Conservation (phyloP, 345 rosid genomes). For the Eucalyptus sp. region DNA sequence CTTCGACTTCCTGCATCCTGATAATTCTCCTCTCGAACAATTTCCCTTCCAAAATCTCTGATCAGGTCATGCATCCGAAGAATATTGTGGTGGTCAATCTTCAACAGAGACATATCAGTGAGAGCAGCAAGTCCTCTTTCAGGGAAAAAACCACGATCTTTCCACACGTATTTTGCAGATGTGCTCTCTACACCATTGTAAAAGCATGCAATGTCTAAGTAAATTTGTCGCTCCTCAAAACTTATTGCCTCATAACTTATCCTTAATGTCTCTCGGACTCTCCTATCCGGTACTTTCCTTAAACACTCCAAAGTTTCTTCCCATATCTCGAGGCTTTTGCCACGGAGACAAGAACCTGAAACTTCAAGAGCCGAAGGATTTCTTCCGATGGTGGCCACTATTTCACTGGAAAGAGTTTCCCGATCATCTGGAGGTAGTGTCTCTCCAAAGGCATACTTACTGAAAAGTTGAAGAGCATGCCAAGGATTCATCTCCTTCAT, state of each 20-base stretch:
- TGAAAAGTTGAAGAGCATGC: neutral
- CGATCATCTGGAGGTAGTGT: neutral
- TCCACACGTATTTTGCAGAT: neutral
- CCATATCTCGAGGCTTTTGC: neutral
- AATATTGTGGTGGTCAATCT: neutral
- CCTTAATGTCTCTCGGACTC: neutral
- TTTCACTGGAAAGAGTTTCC: neutral
- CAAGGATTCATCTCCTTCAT: neutral
- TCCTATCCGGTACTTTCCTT: neutral
- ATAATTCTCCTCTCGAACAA: neutral
- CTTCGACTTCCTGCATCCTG: neutral
- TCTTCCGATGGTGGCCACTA: neutral
- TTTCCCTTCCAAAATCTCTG: neutral
- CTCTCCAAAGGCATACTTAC: neutral
- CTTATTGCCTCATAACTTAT: neutral
- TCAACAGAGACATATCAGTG: neutral
- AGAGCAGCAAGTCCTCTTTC: neutral
- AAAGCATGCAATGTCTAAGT: neutral
- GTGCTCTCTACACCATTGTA: neutral
- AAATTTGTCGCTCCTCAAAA: neutral
- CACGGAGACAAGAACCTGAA: neutral
- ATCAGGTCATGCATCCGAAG: neutral
- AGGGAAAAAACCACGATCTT: neutral
- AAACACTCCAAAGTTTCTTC: neutral
- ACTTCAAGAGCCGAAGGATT: neutral